Evolutionary conservation across 1,139 yeast species (phyloP).

Genomic region (Trichomonascaceae sp.): DNA sequence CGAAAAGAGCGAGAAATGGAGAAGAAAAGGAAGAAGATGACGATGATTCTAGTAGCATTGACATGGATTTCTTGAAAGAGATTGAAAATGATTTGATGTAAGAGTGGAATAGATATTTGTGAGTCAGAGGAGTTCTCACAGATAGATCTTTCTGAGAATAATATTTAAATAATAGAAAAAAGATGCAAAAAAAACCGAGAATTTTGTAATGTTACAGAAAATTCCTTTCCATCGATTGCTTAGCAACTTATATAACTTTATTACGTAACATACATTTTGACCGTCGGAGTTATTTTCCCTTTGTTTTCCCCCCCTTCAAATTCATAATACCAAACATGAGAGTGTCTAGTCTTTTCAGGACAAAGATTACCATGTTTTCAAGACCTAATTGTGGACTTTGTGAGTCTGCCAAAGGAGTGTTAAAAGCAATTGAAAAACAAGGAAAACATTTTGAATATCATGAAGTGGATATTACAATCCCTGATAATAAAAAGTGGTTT

Average conservation of each 20-base stretch:
- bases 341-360: neutral
- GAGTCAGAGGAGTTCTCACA: neutral
- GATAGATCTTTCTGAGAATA: no score
- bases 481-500: conserved; percentile 67
- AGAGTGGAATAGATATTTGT: neutral
- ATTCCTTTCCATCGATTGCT: no score
- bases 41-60: conserved; percentile 18
- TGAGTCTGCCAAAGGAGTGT: conserved; percentile 56
- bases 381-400: conserved; percentile 78
- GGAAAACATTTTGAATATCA: conserved; percentile 32
- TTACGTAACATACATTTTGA: no score
- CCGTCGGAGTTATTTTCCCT: neutral
- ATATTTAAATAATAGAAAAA: no score
- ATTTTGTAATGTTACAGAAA: no score
- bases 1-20: conserved; percentile 19
- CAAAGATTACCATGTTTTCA: conserved; percentile 56
- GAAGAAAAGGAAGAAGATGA: conserved; percentile 31
- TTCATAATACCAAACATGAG: neutral
- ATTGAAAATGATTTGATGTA: conserved; percentile 29
- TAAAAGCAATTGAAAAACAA: conserved; percentile 13
- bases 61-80: conserved; percentile 39
- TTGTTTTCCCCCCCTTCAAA: neutral
- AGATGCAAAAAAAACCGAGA: no score
- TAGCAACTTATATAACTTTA: no score
- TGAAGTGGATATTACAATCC: conserved; percentile 61